Evolutionary conservation across 352 stramenopile species (phyloP).

Genomic region (Phytophthora europaea): DNA sequence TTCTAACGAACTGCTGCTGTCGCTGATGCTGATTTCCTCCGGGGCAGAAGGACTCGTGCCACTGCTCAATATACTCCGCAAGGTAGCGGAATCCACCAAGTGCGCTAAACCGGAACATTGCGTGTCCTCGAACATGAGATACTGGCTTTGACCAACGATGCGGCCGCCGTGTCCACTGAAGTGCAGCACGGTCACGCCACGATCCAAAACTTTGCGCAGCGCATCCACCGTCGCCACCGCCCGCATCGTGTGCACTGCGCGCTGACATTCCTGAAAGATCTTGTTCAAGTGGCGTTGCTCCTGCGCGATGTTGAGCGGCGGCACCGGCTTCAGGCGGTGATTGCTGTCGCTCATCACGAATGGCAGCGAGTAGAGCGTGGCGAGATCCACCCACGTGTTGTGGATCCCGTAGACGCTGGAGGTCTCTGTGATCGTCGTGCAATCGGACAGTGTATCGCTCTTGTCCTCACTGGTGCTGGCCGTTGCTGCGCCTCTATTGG

Average conservation of each 20-base stretch:
- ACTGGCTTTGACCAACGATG: conserved; percentile 72
- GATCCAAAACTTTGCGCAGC: conserved; percentile 81
- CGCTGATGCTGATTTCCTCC: conserved; percentile 26
- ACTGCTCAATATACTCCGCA: conserved; percentile 65
- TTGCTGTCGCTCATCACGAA: conserved; percentile 64
- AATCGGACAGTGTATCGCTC: conserved; percentile 83
- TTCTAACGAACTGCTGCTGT: conserved; percentile 22
- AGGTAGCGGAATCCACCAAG: conserved; percentile 68
- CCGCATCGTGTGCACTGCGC: conserved; percentile 81
- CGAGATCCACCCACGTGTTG: conserved; percentile 86
- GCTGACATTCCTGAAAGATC: conserved; percentile 82
- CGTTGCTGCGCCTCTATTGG: conserved; percentile 13
- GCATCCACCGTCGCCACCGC: conserved; percentile 77
- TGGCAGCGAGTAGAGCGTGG: conserved; percentile 77
- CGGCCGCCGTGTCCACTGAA: conserved; percentile 83
- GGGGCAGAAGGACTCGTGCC: conserved; percentile 23
- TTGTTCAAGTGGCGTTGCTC: conserved; percentile 77
- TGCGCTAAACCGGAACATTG: conserved; percentile 72
- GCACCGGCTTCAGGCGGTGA: conserved; percentile 66
- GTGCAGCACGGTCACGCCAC: conserved; percentile 78
- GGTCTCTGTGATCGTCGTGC: conserved; percentile 72
- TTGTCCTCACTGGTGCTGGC: conserved; percentile 61
- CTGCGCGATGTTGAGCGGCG: conserved; percentile 72
- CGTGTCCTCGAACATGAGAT: conserved; percentile 83
- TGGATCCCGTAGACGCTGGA: conserved; percentile 82